phyloP scores from a whole-genome alignment of 306 rosid genomes.

The Dryas alaskensis region DNA sequence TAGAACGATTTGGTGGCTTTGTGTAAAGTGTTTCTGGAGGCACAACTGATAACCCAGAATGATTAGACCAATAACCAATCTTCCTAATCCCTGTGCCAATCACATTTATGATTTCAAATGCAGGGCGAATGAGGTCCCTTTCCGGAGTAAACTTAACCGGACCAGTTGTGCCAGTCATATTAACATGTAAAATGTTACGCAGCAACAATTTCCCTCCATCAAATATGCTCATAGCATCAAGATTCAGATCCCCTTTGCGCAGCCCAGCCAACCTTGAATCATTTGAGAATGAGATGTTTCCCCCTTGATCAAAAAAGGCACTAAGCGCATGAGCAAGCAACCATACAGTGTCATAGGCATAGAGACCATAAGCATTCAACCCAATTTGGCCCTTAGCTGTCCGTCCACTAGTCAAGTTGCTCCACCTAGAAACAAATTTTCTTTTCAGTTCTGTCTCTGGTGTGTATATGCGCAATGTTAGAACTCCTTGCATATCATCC shows the following conservation, averaged over 20 bases:
- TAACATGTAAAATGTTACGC: slow-evolving; percentile 44
- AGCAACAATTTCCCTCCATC: slow-evolving; percentile 58
- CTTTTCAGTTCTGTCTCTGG: slow-evolving; percentile 69
- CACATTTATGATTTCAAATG: slow-evolving; percentile 80
- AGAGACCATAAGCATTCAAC: slow-evolving; percentile 49
- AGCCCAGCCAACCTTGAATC: slow-evolving; percentile 48
- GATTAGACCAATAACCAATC: slow-evolving; percentile 91
- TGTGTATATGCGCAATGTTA: slow-evolving; percentile 62
- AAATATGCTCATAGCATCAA: slow-evolving; percentile 68
- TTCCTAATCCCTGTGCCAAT: slow-evolving; percentile 60
- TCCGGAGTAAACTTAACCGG: slow-evolving; percentile 51
- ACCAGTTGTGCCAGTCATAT: slow-evolving; percentile 82
- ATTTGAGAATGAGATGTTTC: slow-evolving; percentile 55
- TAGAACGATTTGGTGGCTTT: slow-evolving; percentile 49
- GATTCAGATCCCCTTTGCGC: slow-evolving; percentile 43
- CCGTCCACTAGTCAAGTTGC: slow-evolving; percentile 51
- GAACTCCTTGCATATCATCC: slow-evolving; percentile 68
- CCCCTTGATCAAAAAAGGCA: slow-evolving; percentile 74
- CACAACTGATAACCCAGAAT: slow-evolving; percentile 63
- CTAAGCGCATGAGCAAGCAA: slow-evolving; percentile 77
- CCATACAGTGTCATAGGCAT: slow-evolving; percentile 88
- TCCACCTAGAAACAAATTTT: slow-evolving; percentile 73
- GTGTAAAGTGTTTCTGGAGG: slow-evolving; percentile 63
- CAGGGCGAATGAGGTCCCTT: slow-evolving; percentile 58
- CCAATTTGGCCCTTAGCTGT: slow-evolving; percentile 39